These are phyloP conservation scores for Pisolithus tinctorius DNA, from an alignment of 768 basidiomycete species.

Conservation along the genomic window DNA sequence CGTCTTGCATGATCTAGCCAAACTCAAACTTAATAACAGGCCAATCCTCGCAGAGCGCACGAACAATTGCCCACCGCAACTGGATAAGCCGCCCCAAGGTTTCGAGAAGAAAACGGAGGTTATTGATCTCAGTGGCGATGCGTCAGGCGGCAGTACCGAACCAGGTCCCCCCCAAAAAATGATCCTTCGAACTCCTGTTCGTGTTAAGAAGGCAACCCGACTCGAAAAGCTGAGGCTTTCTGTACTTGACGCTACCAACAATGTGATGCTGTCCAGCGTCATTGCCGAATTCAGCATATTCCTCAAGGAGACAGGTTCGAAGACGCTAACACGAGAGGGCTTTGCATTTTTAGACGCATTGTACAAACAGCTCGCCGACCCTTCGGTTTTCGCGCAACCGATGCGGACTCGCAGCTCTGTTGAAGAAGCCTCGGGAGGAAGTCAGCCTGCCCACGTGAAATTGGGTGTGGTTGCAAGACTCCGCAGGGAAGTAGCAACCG, in stretches of 20 bases:
- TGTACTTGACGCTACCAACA: conserved; percentile 44
- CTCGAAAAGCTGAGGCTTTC: conserved; percentile 42
- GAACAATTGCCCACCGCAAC: conserved; percentile 32
- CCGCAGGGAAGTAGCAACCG: conserved; percentile 44
- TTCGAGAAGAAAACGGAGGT: conserved; percentile 19
- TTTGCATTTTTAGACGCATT: conserved; percentile 64
- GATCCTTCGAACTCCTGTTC: conserved; percentile 26
- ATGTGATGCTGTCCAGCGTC: conserved; percentile 43
- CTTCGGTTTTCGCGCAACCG: conserved; percentile 51
- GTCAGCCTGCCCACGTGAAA: conserved; percentile 48
- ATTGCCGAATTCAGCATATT: conserved; percentile 58
- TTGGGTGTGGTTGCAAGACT: conserved; percentile 54
- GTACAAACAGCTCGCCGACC: conserved; percentile 64
- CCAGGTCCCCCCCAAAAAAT: conserved; percentile 12
- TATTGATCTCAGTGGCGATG: conserved; percentile 40
- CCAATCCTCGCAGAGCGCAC: conserved; percentile 46
- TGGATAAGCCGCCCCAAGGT: conserved; percentile 23
- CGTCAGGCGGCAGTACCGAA: conserved; percentile 26
- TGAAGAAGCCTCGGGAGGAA: conserved; percentile 32
- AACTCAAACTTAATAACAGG: conserved; percentile 49
- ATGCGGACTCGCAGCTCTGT: conserved; percentile 41
- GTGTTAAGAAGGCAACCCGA: conserved; percentile 38
- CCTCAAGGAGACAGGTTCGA: conserved; percentile 55
- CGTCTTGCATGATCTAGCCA: conserved; percentile 52
- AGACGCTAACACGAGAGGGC: conserved; percentile 62